Evolutionary conservation across 2,329 filamentous ascomycete genomes (phyloP), one percentile per base, ranked within the genome.

Genomic region (Nothophaeocryptopus gaeumannii): DNA sequence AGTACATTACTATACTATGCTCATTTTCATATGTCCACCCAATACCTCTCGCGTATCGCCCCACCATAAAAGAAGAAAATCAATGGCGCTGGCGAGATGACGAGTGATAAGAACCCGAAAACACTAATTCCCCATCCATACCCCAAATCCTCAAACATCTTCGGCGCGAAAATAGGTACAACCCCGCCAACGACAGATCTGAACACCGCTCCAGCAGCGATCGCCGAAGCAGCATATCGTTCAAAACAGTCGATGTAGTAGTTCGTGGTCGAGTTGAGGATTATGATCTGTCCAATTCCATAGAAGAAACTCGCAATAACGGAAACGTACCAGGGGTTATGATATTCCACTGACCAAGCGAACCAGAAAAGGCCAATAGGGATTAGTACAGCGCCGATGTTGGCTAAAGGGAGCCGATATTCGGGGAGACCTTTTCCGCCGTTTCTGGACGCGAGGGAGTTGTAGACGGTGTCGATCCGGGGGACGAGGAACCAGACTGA

Each of bases 181-280:
- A 77, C 58, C 5, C 74, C 75, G 4, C 76, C 75, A 12, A 77
- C 60, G 1, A 78, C 34, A 39, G 68, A 71, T 14, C 76, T 61
- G 45, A 78, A 77, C 0, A 77, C 69, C 1, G 74, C 70, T 0
- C 74, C 75, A 3, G 75, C 76, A 5, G 76, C 76, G 44, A 78
- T 77, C 0, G 75, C 75, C 32, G 68, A 72, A 5, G 75, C 75
- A 5, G 76, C 75, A 52, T 75, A 77, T 59, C 70, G 70, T 50
- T 77, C 74, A 48, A 78, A 78, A 15, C 70, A 69, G 57, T 78
- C 76, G 39, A 79, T 78, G 58, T 78, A 78, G 60, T 79, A 79
- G 45, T 80, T 80, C 45, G 80, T 77, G 12, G 76, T 75, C 10
- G 69, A 70, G 47, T 79, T 79, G 46, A 79, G 63, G 29, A 78